Base-by-base conservation (phyloP, 176 grass and related monocot species). In the Eremochloa ophiuroides region DNA sequence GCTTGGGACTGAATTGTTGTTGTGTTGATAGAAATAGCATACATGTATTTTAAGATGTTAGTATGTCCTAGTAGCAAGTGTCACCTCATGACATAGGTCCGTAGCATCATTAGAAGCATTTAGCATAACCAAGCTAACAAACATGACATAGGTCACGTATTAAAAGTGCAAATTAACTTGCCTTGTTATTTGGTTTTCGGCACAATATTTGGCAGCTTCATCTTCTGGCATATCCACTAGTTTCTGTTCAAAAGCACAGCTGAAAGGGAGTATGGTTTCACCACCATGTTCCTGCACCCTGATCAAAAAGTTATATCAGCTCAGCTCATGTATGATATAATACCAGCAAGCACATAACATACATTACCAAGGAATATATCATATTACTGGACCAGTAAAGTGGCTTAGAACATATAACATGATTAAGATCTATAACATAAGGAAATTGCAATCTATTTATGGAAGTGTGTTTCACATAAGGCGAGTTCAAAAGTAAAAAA, bases 211-310 rank as follows among this genome's bases (percentile, higher is more conserved):
- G 71, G 93, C 92, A 88, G 92, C 96, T 91, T 98, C 96, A 79
- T 98, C 96, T 11, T 84, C 90, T 30, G 92, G 92, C 90, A 98
- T 98, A 95, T 98, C 96, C 25, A 88, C 90, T 63, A 98, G 78
- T 61, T 85, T 89, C 79, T 93, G 86, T 66, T 98, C 96, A 40
- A 98, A 91, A 64, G 86, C 88, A 84, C 96, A 98, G 78, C 92
- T 95, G 66, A 98, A 87, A 80, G 95, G 95, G 77, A 98, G 92
- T 79, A 98, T 98, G 46, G 88, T 80, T 83, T 91, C 95, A 50
- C 92, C 92, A 79, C 95, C 95, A 98, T 98, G 90, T 78, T 89
- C 95, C 82, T 98, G 71, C 51, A 98, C 95, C 95, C 95, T 98
- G 66, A 40, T 85, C 30, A 78, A 58, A 73, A 17, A 75, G 17